Evolutionary conservation across 2,329 filamentous ascomycete species (phyloP).

Genomic region (Xylaria polymorpha): DNA sequence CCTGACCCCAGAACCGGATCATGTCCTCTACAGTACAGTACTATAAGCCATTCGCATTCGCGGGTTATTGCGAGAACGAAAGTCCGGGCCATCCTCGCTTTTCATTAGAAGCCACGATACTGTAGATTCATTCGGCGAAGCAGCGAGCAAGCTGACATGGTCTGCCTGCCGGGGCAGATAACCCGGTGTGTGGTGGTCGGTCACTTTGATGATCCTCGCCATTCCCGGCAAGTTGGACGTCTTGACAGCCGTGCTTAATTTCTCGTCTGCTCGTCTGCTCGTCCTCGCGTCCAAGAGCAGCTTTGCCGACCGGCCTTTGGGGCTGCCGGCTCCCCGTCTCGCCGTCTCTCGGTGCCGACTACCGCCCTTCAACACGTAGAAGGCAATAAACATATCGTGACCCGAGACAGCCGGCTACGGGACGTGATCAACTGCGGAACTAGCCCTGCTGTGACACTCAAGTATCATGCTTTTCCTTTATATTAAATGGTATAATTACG

Average conservation of each 20-base stretch:
- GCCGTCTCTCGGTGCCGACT: constrained; percentile 40
- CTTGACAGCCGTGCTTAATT: constrained; percentile 35
- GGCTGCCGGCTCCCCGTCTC: constrained; percentile 39
- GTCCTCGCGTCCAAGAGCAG: constrained; percentile 12
- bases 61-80: not conserved
- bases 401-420: constrained; percentile 21
- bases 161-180: not conserved
- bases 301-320: constrained; percentile 39
- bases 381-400: constrained; percentile 19
- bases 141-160: constrained; percentile 3
- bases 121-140: constrained; percentile 11
- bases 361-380: constrained; percentile 25
- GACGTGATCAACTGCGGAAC: constrained; percentile 13
- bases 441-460: constrained; percentile 21
- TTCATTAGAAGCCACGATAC: not conserved
- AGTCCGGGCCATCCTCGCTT: not conserved
- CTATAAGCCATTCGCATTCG: not conserved
- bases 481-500: constrained; percentile 27
- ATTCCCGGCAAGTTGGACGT: not conserved
- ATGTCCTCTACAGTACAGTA: not conserved
- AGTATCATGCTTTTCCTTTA: constrained; percentile 1
- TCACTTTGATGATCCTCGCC: constrained; percentile 2
- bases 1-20: not conserved
- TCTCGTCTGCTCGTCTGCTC: constrained; percentile 4
- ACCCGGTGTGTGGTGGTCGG: not conserved